Evolutionary conservation across 768 basidiomycete genomes (phyloP), one percentile per base, ranked within the genome.

Genomic region (Russula griseocarnosa): DNA sequence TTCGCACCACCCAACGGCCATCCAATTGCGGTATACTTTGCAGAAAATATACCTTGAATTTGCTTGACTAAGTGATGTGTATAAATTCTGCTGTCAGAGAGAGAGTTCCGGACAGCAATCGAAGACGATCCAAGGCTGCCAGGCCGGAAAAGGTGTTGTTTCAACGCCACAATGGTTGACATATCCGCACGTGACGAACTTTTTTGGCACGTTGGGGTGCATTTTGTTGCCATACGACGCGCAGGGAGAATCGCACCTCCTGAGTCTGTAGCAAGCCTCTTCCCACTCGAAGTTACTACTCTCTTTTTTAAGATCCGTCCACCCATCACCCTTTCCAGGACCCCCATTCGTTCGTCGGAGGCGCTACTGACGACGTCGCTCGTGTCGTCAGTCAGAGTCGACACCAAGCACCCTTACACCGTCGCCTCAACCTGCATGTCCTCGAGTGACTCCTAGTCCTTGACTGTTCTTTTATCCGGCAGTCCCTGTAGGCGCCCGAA

Each of bases 401-500:
- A 69, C 69, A 1, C 67, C 62, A 8, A 68, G 49, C 40, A 40
- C 51, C n/a, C 9, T 63, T 11, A 66, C 67, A 3, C 47, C 50
- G 4, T 60, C 57, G 9, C 34, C 34, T 36, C 34, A 36, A 9
- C 32, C 32, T 32, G 49, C 63, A 67, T 1, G 67, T 67, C 52
- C 73, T 71, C 18, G 62, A 65, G 20, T 20, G 64, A 57, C 68
- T 61, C 75, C 72, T 22, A 81, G 75, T 65, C 70, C 79, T 55
- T 74, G n/a, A n/a, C n/a, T n/a, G n/a, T n/a, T n/a, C n/a, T n/a
- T n/a, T 79, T 47, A 65, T 81, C 62, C 72, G 76, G 53, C 74
- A 76, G 61, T 78, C 80, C 47, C 67, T 77, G 26, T 92, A 87
- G 86, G 84, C 81, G 2, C 72, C 79, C 4, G 84, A 85, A 69